These are phyloP conservation scores for Lentithecium fluviatile DNA, from an alignment of 495 filamentous ascomycete genomes.

Conservation along the genomic window DNA sequence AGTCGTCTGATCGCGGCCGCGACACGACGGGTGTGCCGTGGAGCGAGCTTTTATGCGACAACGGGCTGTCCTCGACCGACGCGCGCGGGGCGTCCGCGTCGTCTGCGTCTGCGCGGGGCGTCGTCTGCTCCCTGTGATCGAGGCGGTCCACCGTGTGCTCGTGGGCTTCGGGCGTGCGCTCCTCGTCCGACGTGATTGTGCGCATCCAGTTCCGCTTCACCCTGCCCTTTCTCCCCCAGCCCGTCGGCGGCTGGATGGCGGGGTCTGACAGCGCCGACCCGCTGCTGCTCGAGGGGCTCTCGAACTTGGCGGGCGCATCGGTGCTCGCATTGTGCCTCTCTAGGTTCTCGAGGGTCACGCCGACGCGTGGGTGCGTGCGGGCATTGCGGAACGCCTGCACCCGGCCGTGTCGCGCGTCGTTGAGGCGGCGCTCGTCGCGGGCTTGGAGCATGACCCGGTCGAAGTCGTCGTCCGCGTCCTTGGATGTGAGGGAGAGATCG, in stretches of 20 bases:
- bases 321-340: slow-evolving; percentile 34
- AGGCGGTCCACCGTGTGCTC: slow-evolving; percentile 21
- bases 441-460: slow-evolving; percentile 39
- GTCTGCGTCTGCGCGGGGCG: slow-evolving; percentile 5
- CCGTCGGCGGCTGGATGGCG: slow-evolving; percentile 54
- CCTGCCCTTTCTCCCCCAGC: slow-evolving; percentile 59
- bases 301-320: slow-evolving; percentile 2
- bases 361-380: slow-evolving; percentile 35
- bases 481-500: slow-evolving; percentile 35
- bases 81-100: slow-evolving; percentile 48
- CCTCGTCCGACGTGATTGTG: slow-evolving; percentile 39
- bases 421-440: slow-evolving; percentile 38
- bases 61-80: slow-evolving; percentile 49
- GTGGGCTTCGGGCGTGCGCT: slow-evolving; percentile 37
- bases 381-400: slow-evolving; percentile 42
- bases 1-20: slow-evolving; percentile 52
- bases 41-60: slow-evolving; percentile 36
- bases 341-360: slow-evolving; percentile 36
- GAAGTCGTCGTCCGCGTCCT: slow-evolving; percentile 43
- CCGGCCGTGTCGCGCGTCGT: slow-evolving; percentile 34
- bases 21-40: slow-evolving; percentile 46
- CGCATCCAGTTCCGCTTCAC: slow-evolving; percentile 55
- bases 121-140: background rate
- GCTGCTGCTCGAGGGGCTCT: slow-evolving; percentile 34
- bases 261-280: slow-evolving; percentile 49